phyloP scores from a whole-genome alignment of 1,284 basidiomycete genomes.

The Polyporus tsugae region DNA sequence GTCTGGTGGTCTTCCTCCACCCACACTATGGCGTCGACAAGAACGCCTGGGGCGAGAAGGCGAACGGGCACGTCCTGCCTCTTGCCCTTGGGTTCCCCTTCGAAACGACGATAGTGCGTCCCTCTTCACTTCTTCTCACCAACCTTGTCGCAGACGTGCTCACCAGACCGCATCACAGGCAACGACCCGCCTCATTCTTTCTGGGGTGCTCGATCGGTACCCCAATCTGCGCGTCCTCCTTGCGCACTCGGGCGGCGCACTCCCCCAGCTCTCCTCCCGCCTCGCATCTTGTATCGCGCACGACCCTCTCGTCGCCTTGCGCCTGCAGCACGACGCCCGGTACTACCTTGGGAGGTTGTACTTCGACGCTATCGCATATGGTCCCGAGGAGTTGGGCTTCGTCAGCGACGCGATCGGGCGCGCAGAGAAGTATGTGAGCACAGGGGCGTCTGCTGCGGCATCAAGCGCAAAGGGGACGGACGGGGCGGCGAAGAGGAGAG shows the following conservation, averaged over 20 bases:
- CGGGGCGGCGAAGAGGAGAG: slow-evolving; percentile 32
- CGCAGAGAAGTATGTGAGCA: slow-evolving; percentile 55
- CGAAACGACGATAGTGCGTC: slow-evolving; percentile 84
- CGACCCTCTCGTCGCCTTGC: slow-evolving; percentile 78
- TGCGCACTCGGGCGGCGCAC: slow-evolving; percentile 86
- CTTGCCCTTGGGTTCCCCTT: slow-evolving; percentile 89
- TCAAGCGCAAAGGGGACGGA: slow-evolving; percentile 30
- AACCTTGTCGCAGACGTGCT: neutral
- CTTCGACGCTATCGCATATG: slow-evolving; percentile 86
- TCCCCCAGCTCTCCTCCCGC: slow-evolving; percentile 83
- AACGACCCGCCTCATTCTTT: slow-evolving; percentile 80
- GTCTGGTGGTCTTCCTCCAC: slow-evolving; percentile 81
- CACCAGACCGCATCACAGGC: slow-evolving; percentile 54
- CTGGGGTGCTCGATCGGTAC: slow-evolving; percentile 82
- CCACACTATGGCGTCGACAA: slow-evolving; percentile 82
- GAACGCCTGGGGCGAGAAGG: slow-evolving; percentile 73
- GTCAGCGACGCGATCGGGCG: slow-evolving; percentile 75
- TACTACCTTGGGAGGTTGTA: slow-evolving; percentile 83
- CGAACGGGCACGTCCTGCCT: slow-evolving; percentile 87
- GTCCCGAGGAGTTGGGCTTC: slow-evolving; percentile 82
- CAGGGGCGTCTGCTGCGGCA: slow-evolving; percentile 44
- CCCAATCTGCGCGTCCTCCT: slow-evolving; percentile 78
- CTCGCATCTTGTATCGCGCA: slow-evolving; percentile 86
- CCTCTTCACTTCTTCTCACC: neutral
- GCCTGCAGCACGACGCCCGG: slow-evolving; percentile 84